These are phyloP conservation scores for Rhododendron vialii DNA, from an alignment of 148 eudicot species.

Conservation along the genomic window DNA sequence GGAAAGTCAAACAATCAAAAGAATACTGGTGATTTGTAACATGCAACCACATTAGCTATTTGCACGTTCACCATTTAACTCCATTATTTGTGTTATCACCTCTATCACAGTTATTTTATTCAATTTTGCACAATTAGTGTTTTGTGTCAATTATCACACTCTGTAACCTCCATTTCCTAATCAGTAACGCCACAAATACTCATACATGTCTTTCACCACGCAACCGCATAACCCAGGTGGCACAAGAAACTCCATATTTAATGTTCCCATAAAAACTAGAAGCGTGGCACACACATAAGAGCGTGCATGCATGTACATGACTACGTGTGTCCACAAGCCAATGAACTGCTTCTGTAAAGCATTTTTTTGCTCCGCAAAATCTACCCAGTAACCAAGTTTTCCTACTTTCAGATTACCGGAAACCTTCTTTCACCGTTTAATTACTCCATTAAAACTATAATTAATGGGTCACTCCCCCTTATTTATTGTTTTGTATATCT, in stretches of 20 bases:
- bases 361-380: neutral
- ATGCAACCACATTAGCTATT: neutral
- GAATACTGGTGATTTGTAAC: neutral
- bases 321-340: neutral
- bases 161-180: neutral
- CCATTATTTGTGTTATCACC: neutral
- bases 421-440: neutral
- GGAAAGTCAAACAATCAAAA: neutral
- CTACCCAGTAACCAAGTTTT: neutral
- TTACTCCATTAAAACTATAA: too few relatives aligned
- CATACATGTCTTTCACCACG: neutral
- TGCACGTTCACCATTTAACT: neutral
- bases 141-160: neutral
- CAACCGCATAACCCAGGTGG: neutral
- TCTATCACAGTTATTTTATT: neutral
- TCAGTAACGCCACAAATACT: neutral
- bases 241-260: neutral
- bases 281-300: neutral
- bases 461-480: neutral
- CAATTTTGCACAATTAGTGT: neutral
- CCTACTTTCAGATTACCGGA: neutral
- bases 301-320: neutral
- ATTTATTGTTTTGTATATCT: too few relatives aligned
- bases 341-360: neutral
- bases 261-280: neutral